These are phyloP conservation scores for Tausonia pullulans DNA, from an alignment of 1,284 basidiomycete genomes.

Conservation along the genomic window DNA sequence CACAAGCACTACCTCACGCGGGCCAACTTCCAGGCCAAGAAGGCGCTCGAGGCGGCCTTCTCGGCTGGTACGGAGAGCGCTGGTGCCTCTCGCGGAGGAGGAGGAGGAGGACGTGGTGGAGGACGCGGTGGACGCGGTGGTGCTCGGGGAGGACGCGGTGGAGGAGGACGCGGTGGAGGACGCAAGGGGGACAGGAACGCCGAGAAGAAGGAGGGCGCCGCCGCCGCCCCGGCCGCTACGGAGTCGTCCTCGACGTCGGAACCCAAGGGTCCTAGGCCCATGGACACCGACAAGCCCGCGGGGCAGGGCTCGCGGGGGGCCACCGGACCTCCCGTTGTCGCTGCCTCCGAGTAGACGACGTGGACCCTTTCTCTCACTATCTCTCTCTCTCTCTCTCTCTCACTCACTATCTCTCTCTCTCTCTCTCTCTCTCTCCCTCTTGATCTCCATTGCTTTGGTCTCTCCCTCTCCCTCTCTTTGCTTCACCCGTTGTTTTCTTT, in stretches of 20 bases:
- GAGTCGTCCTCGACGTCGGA: background rate
- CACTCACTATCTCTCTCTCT: no score
- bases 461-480: background rate
- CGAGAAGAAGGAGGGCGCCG: conserved; percentile 1
- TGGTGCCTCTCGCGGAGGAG: conserved; percentile 50
- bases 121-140: conserved; percentile 25
- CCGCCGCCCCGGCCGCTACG: background rate
- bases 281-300: background rate
- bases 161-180: conserved; percentile 15
- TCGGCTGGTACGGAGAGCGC: conserved; percentile 56
- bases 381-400: background rate
- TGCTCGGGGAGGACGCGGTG: conserved; percentile 29
- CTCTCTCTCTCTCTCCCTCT: background rate
- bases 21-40: conserved; percentile 43
- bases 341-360: background rate
- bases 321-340: background rate
- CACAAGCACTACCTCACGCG: conserved; percentile 67
- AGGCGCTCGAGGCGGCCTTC: conserved; percentile 43
- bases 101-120: conserved; percentile 47
- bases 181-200: background rate
- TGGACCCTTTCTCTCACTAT: background rate
- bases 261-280: no score
- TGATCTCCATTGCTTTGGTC: background rate
- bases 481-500: background rate
- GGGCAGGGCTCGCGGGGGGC: background rate